Percentiles rank a stretch among this genome's conserved stretches.
Conservation (phyloP, 2,329 filamentous ascomycete species). For the Ceratocystiopsis brevicomis region DNA sequence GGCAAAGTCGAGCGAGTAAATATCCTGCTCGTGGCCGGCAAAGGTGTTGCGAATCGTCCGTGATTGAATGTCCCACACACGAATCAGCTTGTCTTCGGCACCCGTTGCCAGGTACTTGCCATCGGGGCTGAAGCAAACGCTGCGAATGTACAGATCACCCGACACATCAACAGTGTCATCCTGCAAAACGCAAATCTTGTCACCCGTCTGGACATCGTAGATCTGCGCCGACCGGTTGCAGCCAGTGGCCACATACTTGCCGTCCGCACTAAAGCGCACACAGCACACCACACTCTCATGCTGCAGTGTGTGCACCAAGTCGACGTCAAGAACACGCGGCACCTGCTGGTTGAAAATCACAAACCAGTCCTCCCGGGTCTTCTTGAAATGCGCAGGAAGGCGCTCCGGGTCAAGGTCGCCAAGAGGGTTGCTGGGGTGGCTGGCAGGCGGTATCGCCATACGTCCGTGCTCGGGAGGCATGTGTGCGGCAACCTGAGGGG, state of each 20-base stretch:
- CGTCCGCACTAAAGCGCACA: constrained; percentile 88
- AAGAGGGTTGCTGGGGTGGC: constrained; percentile 42
- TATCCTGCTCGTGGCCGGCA: constrained; percentile 94
- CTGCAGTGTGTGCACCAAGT: constrained; percentile 76
- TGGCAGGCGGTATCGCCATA: constrained; percentile 29
- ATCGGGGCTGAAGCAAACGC: constrained; percentile 96
- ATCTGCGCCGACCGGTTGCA: constrained; percentile 99
- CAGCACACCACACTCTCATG: constrained; percentile 98
- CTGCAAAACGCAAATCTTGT: constrained; percentile 76
- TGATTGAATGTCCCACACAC: constrained; percentile 83
- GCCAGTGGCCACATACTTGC: constrained; percentile 87
- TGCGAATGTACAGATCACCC: constrained; percentile 89
- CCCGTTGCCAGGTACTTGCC: constrained; percentile 86
- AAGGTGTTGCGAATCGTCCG: constrained; percentile 83
- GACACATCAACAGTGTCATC: constrained; percentile 74
- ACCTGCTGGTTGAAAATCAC: constrained; percentile 91
- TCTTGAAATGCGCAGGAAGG: constrained; percentile 71
- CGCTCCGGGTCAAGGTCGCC: constrained; percentile 77
- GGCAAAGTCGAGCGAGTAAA: constrained; percentile 90
- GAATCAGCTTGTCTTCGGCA: constrained; percentile 91
- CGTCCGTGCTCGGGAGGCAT: constrained; percentile 53
- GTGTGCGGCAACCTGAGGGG: constrained; percentile 64
- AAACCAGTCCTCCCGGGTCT: constrained; percentile 82
- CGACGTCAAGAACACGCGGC: constrained; percentile 76
- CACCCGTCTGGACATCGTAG: constrained; percentile 75